Conservation (phyloP, 2,329 filamentous ascomycete species). For the Colletotrichum tamarilloi region DNA sequence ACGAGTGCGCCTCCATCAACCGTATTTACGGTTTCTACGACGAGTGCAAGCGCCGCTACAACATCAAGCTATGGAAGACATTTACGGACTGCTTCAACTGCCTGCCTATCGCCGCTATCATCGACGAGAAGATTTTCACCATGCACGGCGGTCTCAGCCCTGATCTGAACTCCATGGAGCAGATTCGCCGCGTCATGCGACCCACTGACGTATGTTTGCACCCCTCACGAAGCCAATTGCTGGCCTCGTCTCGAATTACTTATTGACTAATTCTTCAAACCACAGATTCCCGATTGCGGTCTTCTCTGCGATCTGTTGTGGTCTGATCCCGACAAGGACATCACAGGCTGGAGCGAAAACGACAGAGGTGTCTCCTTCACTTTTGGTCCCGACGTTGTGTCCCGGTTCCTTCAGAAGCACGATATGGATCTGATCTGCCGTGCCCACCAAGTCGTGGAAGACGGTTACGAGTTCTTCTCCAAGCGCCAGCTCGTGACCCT, state of each 20-base stretch:
- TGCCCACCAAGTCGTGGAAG: conserved; percentile 98
- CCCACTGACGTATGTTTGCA: conserved; percentile 88
- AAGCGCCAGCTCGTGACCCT: conserved; percentile 97
- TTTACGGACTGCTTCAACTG: conserved; percentile 99
- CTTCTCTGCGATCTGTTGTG: conserved; percentile 97
- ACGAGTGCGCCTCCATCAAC: conserved; percentile 99
- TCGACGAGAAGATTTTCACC: conserved; percentile 99
- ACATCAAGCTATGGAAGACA: conserved; percentile 99
- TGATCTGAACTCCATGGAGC: conserved; percentile 99
- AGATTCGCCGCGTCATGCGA: conserved; percentile 98
- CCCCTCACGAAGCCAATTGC: conserved; percentile 28
- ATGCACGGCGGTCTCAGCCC: conserved; percentile 99
- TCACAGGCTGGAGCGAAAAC: conserved; percentile 99
- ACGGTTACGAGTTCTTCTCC: conserved; percentile 99
- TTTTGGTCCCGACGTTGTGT: conserved; percentile 97
- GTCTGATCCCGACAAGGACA: conserved; percentile 99
- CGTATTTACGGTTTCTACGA: conserved; percentile 99
- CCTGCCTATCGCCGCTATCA: conserved; percentile 96
- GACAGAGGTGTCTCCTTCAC: conserved; percentile 99
- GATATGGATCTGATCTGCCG: conserved; percentile 99
- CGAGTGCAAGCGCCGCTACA: conserved; percentile 98
- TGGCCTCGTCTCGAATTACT: neutral
- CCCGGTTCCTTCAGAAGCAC: conserved; percentile 97
- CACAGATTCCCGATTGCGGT: conserved; percentile 95
- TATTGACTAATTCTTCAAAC: conserved; percentile 2